Conservation (phyloP, 345 rosid genomes). For the Eucalyptus tenuipes region DNA sequence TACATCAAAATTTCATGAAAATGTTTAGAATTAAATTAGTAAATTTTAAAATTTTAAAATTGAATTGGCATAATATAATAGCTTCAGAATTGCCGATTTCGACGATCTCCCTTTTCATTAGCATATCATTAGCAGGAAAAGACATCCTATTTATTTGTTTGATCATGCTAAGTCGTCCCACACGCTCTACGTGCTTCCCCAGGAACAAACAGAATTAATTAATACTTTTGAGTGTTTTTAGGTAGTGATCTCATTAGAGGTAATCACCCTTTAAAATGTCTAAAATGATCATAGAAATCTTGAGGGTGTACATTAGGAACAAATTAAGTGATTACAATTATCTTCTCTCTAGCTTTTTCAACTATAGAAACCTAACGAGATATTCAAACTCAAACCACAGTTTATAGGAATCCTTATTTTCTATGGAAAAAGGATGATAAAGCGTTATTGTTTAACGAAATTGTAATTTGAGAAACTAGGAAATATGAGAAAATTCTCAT, state of each 20-base stretch:
- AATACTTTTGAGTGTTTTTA: background rate
- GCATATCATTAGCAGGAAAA: background rate
- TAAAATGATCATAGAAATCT: background rate
- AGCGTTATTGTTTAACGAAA: background rate
- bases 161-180: background rate
- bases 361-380: background rate
- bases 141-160: background rate
- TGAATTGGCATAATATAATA: background rate
- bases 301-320: background rate
- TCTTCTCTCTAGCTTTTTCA: background rate
- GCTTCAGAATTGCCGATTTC: accelerated
- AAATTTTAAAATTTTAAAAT: background rate
- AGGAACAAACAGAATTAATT: background rate
- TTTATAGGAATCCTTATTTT: background rate
- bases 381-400: background rate
- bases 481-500: background rate
- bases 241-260: background rate
- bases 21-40: accelerated
- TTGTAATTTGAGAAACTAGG: background rate
- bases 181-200: background rate
- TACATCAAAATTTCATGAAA: accelerated
- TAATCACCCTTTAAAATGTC: background rate
- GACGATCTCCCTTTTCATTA: background rate
- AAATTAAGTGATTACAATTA: background rate
- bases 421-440: background rate